Percentiles rank a stretch among this genome's conserved stretches.
phyloP scores from a whole-genome alignment of 305 asterid species.

The Plantago coronopus region DNA sequence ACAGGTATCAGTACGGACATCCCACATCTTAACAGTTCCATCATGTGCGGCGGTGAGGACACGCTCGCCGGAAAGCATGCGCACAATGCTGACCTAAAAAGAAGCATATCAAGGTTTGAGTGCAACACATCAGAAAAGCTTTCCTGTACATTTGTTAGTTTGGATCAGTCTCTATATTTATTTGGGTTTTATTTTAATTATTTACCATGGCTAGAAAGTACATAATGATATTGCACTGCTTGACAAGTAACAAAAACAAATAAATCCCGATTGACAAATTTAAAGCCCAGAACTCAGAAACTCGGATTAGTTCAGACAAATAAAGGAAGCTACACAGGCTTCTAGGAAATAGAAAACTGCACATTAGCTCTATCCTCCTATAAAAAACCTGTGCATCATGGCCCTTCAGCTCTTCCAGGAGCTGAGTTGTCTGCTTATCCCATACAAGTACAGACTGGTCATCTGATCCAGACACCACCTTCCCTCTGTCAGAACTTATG shows the following conservation, averaged over 20 bases:
- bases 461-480: conserved; percentile 97
- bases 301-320: not conserved
- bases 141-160: no score
- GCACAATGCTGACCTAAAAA: conserved; percentile 76
- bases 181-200: not conserved
- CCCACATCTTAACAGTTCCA: conserved; percentile 99
- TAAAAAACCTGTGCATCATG: conserved; percentile 71
- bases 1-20: conserved; percentile 94
- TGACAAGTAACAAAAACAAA: not conserved
- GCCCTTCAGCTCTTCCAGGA: conserved; percentile 88
- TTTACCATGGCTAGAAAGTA: not conserved
- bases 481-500: conserved; percentile 88
- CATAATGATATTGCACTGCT: not conserved
- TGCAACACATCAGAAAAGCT: not conserved
- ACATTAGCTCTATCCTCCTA: not conserved
- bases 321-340: not conserved
- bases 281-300: not conserved
- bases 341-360: not conserved
- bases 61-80: conserved; percentile 96
- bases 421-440: conserved; percentile 94
- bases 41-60: conserved; percentile 96
- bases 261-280: not conserved
- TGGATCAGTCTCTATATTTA: no score
- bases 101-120: conserved; percentile 23
- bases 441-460: conserved; percentile 91